Percentiles rank a stretch among this genome's conserved stretches.
Evolutionary conservation across 768 basidiomycete species (phyloP).

Genomic region (Pleurotus djamor): DNA sequence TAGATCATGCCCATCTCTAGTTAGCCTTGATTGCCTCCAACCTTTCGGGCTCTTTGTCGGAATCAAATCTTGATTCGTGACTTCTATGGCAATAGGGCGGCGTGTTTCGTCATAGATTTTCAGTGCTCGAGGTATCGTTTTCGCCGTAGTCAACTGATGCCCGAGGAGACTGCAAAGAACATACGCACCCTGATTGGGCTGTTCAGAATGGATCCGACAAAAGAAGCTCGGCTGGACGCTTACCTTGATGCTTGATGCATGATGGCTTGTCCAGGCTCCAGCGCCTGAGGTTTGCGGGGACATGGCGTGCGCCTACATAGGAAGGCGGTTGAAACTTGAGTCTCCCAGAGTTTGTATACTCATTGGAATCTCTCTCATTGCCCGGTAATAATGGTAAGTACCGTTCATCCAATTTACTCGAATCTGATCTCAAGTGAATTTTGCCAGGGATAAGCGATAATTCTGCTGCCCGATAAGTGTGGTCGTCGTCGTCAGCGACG

Average conservation of each 20-base stretch:
- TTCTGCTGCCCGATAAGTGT: too few species aligned
- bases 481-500: too few species aligned
- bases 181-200: constrained; percentile 39
- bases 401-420: constrained; percentile 25
- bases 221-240: constrained; percentile 2
- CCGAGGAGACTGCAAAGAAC: constrained; percentile 41
- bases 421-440: too few species aligned
- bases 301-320: constrained; percentile 40
- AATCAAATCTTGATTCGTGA: constrained; percentile 21
- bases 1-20: constrained; percentile 21
- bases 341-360: background rate
- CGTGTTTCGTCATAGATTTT: constrained; percentile 35
- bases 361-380: constrained; percentile 24
- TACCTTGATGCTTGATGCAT: constrained; percentile 27
- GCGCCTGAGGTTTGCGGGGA: constrained; percentile 37
- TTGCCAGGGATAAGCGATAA: too few species aligned
- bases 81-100: constrained; percentile 29
- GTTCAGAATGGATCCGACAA: background rate
- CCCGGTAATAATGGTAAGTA: constrained; percentile 43
- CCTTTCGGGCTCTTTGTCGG: constrained; percentile 14
- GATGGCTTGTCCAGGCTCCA: constrained; percentile 48
- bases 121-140: constrained; percentile 25
- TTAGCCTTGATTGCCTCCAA: constrained; percentile 23
- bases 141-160: constrained; percentile 18
- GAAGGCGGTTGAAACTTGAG: background rate